phyloP scores from a whole-genome alignment of 2,329 filamentous ascomycete species.

The Xylariaceae sp. region DNA sequence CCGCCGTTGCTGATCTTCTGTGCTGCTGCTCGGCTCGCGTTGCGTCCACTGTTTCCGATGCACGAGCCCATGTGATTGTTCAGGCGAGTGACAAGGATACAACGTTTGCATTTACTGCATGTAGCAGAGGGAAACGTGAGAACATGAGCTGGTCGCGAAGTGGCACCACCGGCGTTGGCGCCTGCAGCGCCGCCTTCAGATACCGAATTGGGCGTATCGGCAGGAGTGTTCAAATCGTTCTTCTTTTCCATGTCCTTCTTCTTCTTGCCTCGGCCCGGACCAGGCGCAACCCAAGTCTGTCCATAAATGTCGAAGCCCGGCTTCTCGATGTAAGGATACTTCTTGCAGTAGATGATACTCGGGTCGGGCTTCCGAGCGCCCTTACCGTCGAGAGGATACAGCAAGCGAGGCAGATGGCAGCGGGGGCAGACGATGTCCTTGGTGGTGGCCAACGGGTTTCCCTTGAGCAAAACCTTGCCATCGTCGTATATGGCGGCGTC shows the following conservation, averaged over 20 bases:
- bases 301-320: conserved; percentile 76
- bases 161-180: conserved; percentile 27
- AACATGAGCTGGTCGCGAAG: conserved; percentile 51
- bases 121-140: conserved; percentile 61
- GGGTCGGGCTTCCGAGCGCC: conserved; percentile 62
- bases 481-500: conserved; percentile 66
- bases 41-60: conserved; percentile 60
- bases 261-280: conserved; percentile 67
- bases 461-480: conserved; percentile 62
- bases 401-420: conserved; percentile 68
- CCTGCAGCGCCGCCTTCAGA: conserved; percentile 41
- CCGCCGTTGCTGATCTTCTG: conserved; percentile 58
- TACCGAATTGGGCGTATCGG: conserved; percentile 41
- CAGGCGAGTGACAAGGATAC: conserved; percentile 58
- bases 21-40: conserved; percentile 56
- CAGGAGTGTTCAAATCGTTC: conserved; percentile 35
- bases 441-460: conserved; percentile 66
- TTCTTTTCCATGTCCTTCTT: conserved; percentile 71
- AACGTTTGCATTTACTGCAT: conserved; percentile 62
- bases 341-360: conserved; percentile 69
- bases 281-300: conserved; percentile 71
- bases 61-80: conserved; percentile 66
- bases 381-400: conserved; percentile 67
- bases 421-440: conserved; percentile 67
- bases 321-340: conserved; percentile 70